Evolutionary conservation across 768 basidiomycete genomes (phyloP), one percentile per base, ranked within the genome.

Genomic region (Rhizopogon vesiculosus): DNA sequence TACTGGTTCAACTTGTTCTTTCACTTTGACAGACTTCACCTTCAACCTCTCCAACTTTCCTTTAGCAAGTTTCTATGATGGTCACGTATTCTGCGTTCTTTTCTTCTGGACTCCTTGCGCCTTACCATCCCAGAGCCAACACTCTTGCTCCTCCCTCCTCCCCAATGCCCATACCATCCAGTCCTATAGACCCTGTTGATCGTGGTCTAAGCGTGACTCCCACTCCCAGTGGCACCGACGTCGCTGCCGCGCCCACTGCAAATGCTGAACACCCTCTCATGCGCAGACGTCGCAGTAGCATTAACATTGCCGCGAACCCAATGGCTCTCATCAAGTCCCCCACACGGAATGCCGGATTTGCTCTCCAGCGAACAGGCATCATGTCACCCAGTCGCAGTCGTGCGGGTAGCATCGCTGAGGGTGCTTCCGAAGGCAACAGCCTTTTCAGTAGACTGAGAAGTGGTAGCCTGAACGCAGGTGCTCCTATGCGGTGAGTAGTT

Each of bases 51-150:
- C 49, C 33, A 18, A 12, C 28, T 7, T 53, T 43, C 50, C 31
- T 22, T 54, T 22, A 22, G 53, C 55, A 22, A 49, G 46, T 25
- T 15, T 56, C 25, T 35, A 69, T 66, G 63, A 72, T 79, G 61
- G 66, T 76, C 39, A 66, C 71, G 1, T 88, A 88, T 63, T 88
- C 86, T 31, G 72, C 81, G 7, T 83, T 88, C 62, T 88, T 88
- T 69, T 84, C 85, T 33, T 86, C 85, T 41, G 86, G 86, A 19
- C 76, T 88, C 38, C 80, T 86, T 39, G 85, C 85, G 13, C 74
- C 80, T 5, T 73, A 72, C 42, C 59, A 68, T 42, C 46, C 63
- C 39, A 54, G 64, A 61, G 61, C 61, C 46, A 53, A 65, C 28
- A 56, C 66, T 12, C 63, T 70, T 3, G 51, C 57, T 13, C 58